Base-by-base conservation (phyloP, 2,329 filamentous ascomycete genomes). In the Ophiosphaerella korrae region DNA sequence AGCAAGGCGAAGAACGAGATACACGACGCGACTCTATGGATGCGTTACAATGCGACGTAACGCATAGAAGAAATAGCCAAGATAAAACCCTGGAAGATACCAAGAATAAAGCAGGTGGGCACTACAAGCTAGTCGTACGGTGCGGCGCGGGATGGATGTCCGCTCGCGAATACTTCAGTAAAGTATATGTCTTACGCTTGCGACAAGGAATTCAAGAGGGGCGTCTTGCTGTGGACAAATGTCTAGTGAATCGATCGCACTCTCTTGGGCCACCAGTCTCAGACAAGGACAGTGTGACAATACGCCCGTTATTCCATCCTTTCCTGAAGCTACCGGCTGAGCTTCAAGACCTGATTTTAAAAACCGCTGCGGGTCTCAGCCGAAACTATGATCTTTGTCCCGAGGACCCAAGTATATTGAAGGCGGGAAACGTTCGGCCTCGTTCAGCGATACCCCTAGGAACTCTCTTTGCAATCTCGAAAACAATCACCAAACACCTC, bases 131-230 rank as follows among this genome's bases (percentile, higher is more conserved):
- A 14, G 60, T 68, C 7, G 39, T 71, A 3, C 62, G 68, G 13
- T 64, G 52, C 32, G 68, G 67, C 4, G 60, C 68, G 3, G 63
- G 68, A 5, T 72, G 66, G 66, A 52, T 71, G 24, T 53, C 60
- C 7, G 66, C 67, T 5, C 58, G 67, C 13, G 63, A 70, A 6
- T 70, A 62, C 26, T 53, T 72, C 40, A 59, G 57, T 46, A 67
- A 63, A 39, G 46, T 66, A 14, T 60, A 69, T 47, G 61, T 67
- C 32, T 47, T 44, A 2, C 53, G 46, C 35, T 51, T 55, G 31
- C 45, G 21, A 32, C 31, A 48, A 31, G 37, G 34, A 33, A 29
- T 37, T 9, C 18, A 26, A 18, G 13, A 3, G 14, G 21, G 23
- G 29, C 42, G 23, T 29, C 42, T 14, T 18, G 13, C 14, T n/a